Evolutionary conservation across 208 protist species (phyloP), one percentile per base, ranked within the genome.

Genomic region (Leptomonas pyrrhocoris): DNA sequence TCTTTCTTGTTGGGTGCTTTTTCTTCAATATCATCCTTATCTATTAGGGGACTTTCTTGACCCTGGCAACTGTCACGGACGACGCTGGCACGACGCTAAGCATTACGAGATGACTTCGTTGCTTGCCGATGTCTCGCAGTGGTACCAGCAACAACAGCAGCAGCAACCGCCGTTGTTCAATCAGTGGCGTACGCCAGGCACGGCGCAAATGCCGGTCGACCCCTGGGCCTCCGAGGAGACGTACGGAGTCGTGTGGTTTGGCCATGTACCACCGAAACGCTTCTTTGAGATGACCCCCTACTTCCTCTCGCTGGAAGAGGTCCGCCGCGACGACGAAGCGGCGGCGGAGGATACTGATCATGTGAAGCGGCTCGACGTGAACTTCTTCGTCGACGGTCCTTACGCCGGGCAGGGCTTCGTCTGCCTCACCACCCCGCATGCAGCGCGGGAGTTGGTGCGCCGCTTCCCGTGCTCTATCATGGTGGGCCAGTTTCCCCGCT

Each of bases 231-330:
- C 49, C 21, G 9, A 12, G 3, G 36, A 60, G 34, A 19, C 12
- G 55, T 62, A 40, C 25, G 56, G 56, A 12, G 56, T 62, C 9
- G 56, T 62, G 38, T 62, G 36, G 36, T 62, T 62, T 21, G 40
- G 40, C 18, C 2, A 31, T 3, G 40, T 62, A 12, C 56, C 56
- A 11, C 40, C 40, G 4, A 40, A 62, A 11, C 40, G 16, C 6
- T 62, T 62, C 23, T 62, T 62, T 12, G 56, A 62, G 25, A 2
- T 62, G 25, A 62, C 40, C 2, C 56, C 34, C 16, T 40, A 50
- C 8, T 49, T 62, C 9, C 40, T 48, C 23, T 50, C 40, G n/a
- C 31, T 62, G 2, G 11, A 46, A 18, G 1, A 62, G 16, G 56
- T 62, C 1, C 56, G 56, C 15, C 36, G 1, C 1, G 9, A 31